phyloP scores from a whole-genome alignment of 2,329 filamentous ascomycete species.

The Talaromyces albobiverticillius region DNA sequence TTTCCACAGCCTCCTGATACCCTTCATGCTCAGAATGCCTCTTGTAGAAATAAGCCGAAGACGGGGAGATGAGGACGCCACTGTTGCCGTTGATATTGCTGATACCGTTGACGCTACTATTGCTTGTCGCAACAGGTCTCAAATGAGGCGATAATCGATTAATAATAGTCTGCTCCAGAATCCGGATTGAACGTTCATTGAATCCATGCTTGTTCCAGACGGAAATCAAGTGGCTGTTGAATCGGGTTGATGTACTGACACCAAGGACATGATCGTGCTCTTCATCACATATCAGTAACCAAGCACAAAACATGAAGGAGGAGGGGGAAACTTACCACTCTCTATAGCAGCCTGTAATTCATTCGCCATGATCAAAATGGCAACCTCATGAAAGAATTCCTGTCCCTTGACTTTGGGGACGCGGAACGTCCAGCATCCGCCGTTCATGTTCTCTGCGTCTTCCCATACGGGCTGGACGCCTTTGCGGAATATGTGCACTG shows the following conservation, averaged over 20 bases:
- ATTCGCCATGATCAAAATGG: conserved; percentile 34
- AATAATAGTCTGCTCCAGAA: conserved; percentile 69
- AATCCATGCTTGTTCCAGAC: conserved; percentile 90
- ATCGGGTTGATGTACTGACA: conserved; percentile 80
- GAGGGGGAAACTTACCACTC: conserved; percentile 59
- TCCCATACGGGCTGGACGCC: conserved; percentile 77
- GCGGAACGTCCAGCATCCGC: conserved; percentile 90
- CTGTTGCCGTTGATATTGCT: not conserved
- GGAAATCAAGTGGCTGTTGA: conserved; percentile 83
- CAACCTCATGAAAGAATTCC: conserved; percentile 42
- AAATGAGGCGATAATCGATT: conserved; percentile 71
- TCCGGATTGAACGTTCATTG: conserved; percentile 74
- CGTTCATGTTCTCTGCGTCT: conserved; percentile 79
- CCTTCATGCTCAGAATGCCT: conserved; percentile 84
- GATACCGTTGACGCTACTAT: not conserved
- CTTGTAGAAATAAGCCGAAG: conserved; percentile 67
- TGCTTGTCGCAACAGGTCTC: conserved; percentile 57
- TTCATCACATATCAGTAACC: conserved; percentile 30
- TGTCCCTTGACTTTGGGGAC: conserved; percentile 70
- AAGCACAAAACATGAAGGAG: conserved; percentile 17
- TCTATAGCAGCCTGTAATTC: conserved; percentile 65
- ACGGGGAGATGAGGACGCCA: not conserved
- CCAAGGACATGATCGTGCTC: conserved; percentile 84
- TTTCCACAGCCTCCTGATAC: conserved; percentile 56
- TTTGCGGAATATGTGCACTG: conserved; percentile 74